phyloP scores from a whole-genome alignment of 257 asterid species.

The Mitragyna speciosa region DNA sequence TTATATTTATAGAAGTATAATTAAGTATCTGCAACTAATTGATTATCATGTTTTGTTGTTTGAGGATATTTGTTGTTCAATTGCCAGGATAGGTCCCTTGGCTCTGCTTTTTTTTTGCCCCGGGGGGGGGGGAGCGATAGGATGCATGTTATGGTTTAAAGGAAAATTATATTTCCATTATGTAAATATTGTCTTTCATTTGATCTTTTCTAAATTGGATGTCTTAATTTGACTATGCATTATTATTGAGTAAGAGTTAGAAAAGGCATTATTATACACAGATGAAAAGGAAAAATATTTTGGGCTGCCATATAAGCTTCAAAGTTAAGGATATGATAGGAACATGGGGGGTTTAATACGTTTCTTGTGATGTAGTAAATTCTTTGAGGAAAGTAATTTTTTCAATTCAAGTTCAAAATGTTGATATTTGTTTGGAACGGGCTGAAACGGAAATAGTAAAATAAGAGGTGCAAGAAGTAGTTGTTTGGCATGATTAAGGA shows the following conservation, averaged over 20 bases:
- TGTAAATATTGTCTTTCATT: too few species aligned
- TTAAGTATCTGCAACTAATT: not conserved
- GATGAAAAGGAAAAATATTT: too few species aligned
- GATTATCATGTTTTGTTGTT: too few species aligned
- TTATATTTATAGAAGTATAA: too few species aligned
- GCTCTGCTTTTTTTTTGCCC: too few species aligned
- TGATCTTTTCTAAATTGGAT: not conserved
- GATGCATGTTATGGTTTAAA: too few species aligned
- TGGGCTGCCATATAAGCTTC: not conserved
- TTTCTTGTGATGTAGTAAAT: not conserved
- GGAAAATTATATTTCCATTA: too few species aligned
- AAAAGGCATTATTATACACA: too few species aligned
- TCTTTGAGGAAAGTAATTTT: not conserved
- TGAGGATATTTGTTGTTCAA: too few species aligned
- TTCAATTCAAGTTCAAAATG: not conserved
- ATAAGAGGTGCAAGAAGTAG: not conserved
- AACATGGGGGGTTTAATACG: not conserved
- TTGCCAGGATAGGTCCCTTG: too few species aligned
- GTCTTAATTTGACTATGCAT: not conserved
- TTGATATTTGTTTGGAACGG: not conserved
- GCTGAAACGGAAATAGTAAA: not conserved
- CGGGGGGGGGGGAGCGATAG: too few species aligned
- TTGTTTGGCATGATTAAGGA: not conserved
- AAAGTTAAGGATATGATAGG: not conserved
- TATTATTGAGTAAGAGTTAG: not conserved